Conservation (phyloP, 306 rosid species). For the Calophaca sinica region DNA sequence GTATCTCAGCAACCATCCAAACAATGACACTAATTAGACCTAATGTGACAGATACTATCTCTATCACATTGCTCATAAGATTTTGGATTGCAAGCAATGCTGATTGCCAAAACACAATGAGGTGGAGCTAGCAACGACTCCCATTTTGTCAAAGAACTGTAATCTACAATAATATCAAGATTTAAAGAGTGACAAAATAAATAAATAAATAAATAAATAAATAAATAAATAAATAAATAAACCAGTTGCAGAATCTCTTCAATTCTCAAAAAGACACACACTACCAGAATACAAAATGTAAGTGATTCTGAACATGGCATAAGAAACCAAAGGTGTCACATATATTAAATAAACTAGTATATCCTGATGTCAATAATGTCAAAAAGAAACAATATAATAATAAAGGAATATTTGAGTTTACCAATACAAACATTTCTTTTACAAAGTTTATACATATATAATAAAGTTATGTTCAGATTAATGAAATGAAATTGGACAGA, state of each 20-base stretch:
- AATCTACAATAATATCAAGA: constrained; percentile 3
- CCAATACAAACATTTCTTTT: too few species aligned
- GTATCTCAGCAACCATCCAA: constrained; percentile 80
- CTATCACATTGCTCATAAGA: constrained; percentile 47
- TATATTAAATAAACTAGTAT: constrained; percentile 4
- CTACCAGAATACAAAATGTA: neutral
- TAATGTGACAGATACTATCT: constrained; percentile 56
- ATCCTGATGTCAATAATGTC: neutral
- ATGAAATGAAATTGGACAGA: too few species aligned
- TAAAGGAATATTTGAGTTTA: neutral
- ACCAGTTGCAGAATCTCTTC: constrained; percentile 2
- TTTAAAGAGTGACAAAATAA: neutral
- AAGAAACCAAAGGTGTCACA: constrained; percentile 21
- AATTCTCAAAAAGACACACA: neutral
- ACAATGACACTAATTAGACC: constrained; percentile 64
- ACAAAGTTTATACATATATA: too few species aligned
- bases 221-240: too few species aligned
- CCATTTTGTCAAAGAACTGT: constrained; percentile 37
- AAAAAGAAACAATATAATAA: neutral
- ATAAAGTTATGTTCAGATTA: too few species aligned
- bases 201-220: too few species aligned
- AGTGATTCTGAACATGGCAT: constrained; percentile 17
- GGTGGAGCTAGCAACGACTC: constrained; percentile 35
- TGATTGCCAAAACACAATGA: constrained; percentile 49
- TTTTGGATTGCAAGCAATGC: constrained; percentile 52